Percentiles rank a stretch among this genome's conserved stretches.
Evolutionary conservation across 176 grass and related monocot genomes (phyloP).

Genomic region (Oryza longistaminata): DNA sequence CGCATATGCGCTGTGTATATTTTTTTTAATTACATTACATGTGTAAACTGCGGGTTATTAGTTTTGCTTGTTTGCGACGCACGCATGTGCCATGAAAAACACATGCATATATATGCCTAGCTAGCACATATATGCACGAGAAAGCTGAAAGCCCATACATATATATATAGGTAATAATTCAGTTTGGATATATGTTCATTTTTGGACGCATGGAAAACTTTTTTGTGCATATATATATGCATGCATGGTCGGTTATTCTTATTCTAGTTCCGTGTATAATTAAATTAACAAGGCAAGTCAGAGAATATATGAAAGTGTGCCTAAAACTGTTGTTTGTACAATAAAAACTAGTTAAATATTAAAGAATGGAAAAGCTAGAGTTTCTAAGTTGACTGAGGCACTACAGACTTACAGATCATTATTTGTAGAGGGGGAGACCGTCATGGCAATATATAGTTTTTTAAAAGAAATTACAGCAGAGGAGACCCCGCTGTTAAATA

Average conservation of each 20-base stretch:
- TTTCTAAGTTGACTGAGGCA: slow-evolving; percentile 13
- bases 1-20: not conserved
- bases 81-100: not conserved
- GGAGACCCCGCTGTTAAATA: no score
- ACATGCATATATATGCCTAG: not conserved
- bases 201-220: not conserved
- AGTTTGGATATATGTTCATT: slow-evolving; percentile 11
- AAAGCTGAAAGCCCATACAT: not conserved
- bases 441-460: no score
- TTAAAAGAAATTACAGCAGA: no score
- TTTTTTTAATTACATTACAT: not conserved
- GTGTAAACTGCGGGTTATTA: not conserved
- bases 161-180: not conserved
- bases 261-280: not conserved
- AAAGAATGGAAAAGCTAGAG: not conserved
- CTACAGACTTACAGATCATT: not conserved
- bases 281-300: not conserved
- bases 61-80: not conserved
- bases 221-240: not conserved
- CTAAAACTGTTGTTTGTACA: not conserved
- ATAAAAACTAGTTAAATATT: not conserved
- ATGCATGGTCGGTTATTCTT: slow-evolving; percentile 3
- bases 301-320: not conserved
- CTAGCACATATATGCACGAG: not conserved
- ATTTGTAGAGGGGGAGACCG: not conserved